phyloP scores from a whole-genome alignment of 768 basidiomycete species.

The Mycena rebaudengoi region DNA sequence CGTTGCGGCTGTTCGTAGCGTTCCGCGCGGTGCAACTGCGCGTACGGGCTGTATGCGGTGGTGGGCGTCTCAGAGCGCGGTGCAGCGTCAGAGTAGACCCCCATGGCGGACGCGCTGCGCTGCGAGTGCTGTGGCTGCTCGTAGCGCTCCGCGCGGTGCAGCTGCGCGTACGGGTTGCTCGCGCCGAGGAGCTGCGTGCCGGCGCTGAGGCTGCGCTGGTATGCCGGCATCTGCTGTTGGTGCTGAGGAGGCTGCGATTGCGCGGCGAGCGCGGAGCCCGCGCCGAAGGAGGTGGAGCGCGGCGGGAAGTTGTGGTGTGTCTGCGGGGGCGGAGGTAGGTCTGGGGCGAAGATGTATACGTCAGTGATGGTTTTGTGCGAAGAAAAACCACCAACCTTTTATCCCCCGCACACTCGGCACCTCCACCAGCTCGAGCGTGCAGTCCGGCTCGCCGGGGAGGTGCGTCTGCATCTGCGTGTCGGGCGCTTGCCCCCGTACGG shows the following conservation, averaged over 20 bases:
- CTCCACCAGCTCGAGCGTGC: constrained; percentile 27
- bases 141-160: constrained; percentile 19
- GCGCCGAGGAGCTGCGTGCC: no score
- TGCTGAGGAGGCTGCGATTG: background rate
- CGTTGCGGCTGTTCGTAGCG: constrained; percentile 18
- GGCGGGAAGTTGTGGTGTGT: constrained; percentile 9
- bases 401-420: constrained; percentile 21
- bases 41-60: no score
- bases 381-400: background rate
- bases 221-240: no score
- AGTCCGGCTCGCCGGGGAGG: constrained; percentile 25
- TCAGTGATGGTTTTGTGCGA: no score
- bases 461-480: constrained; percentile 3
- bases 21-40: constrained; percentile 18
- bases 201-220: constrained; percentile 34
- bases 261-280: constrained; percentile 17
- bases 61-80: no score
- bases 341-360: constrained; percentile 43
- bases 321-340: constrained; percentile 34
- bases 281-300: constrained; percentile 71
- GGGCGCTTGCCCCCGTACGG: background rate
- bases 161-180: constrained; percentile 25
- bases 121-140: constrained; percentile 13
- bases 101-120: no score
- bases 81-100: no score